phyloP scores from a whole-genome alignment of 108 stramenopile species.

The Pseudonitzschia pungens region DNA sequence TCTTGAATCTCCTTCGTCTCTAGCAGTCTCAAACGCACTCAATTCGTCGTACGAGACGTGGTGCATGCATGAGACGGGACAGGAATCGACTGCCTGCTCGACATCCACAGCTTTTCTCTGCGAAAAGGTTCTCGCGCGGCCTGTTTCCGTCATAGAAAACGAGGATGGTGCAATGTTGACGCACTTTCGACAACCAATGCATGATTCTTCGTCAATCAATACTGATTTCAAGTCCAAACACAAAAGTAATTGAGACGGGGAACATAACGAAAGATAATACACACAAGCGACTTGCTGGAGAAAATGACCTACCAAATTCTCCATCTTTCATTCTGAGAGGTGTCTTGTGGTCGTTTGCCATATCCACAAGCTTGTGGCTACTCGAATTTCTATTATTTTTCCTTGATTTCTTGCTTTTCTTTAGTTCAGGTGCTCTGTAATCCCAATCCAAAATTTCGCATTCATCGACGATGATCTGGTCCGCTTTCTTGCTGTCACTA shows the following conservation, averaged over 20 bases:
- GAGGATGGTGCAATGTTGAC: slow-evolving; percentile 61
- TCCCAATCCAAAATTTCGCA: slow-evolving; percentile 71
- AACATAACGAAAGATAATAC: neutral
- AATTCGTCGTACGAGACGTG: slow-evolving; percentile 64
- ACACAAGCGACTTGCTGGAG: neutral
- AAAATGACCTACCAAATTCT: slow-evolving; percentile 51
- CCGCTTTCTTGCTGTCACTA: neutral
- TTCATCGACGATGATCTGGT: slow-evolving; percentile 57
- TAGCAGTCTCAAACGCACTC: slow-evolving; percentile 62
- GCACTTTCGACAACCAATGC: slow-evolving; percentile 84
- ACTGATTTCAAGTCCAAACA: slow-evolving; percentile 16
- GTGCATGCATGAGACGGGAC: slow-evolving; percentile 86
- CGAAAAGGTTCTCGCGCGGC: slow-evolving; percentile 72
- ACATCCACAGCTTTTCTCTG: slow-evolving; percentile 64
- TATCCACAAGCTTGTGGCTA: slow-evolving; percentile 73
- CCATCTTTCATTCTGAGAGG: slow-evolving; percentile 70
- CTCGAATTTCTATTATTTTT: slow-evolving; percentile 31
- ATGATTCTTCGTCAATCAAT: slow-evolving; percentile 87
- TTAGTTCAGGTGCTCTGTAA: slow-evolving; percentile 12
- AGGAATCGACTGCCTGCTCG: slow-evolving; percentile 55
- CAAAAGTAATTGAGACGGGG: neutral
- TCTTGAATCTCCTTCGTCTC: slow-evolving; percentile 65
- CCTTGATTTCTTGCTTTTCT: neutral
- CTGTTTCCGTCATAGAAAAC: slow-evolving; percentile 70
- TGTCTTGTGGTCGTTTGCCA: slow-evolving; percentile 55